Percentiles rank a stretch among this genome's conserved stretches.
Evolutionary conservation across 2,329 filamentous ascomycete species (phyloP).

Genomic region (Apiospora phragmitis): DNA sequence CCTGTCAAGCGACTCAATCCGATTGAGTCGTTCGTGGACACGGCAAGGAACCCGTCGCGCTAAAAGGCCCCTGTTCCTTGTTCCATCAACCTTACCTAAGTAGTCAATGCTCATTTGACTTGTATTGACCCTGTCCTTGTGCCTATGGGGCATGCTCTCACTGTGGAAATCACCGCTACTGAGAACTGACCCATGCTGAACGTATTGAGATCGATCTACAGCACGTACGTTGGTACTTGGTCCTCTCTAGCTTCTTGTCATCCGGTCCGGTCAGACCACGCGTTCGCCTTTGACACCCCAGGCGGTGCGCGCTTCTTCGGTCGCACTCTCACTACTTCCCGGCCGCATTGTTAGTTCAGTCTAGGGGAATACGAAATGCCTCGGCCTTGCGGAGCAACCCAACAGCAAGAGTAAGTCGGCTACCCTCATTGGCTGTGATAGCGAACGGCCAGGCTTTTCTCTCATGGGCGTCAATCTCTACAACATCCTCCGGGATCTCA

Average conservation of each 20-base stretch:
- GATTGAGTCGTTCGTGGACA: neutral
- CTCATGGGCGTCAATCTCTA: neutral
- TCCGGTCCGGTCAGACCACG: neutral
- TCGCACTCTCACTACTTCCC: neutral
- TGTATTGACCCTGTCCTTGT: neutral
- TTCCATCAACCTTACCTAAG: neutral
- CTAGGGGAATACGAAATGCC: neutral
- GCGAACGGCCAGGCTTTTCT: neutral
- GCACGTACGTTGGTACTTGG: neutral
- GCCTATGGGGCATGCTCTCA: neutral
- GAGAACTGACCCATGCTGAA: neutral
- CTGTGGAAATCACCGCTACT: neutral
- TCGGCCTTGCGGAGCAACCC: neutral
- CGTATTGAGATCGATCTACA: conserved; percentile 2
- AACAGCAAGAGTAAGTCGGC: neutral
- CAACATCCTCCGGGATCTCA: neutral
- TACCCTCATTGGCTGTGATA: neutral
- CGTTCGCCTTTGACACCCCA: neutral
- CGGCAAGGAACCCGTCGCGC: neutral
- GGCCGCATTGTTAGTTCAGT: neutral
- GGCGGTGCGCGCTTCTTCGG: neutral
- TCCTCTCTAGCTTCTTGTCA: neutral
- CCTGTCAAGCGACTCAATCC: neutral
- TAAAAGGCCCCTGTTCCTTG: neutral
- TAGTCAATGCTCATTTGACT: conserved; percentile 6